These are phyloP conservation scores for Microdochium bolleyi DNA, from an alignment of 2,329 filamentous ascomycete genomes.

Conservation along the genomic window DNA sequence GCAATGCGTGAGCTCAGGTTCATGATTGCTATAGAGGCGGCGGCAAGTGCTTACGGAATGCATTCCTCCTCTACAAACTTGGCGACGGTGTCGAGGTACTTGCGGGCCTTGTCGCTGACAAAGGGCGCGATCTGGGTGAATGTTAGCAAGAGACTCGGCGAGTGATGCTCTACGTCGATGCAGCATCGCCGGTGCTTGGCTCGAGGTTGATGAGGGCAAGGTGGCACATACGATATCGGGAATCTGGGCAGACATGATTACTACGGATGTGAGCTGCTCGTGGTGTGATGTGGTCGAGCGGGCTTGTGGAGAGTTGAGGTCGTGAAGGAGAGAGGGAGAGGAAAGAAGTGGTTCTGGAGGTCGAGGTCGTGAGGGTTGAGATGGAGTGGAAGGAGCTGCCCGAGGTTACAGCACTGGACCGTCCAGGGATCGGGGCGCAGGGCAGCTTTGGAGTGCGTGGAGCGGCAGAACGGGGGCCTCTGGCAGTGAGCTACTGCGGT, in stretches of 20 bases:
- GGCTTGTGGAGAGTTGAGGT: background rate
- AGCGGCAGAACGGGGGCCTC: background rate
- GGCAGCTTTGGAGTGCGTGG: background rate
- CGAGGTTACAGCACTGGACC: no score
- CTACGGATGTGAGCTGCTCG: background rate
- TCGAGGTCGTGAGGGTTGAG: no score
- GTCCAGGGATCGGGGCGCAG: background rate
- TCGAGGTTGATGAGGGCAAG: background rate
- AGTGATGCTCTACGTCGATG: no score
- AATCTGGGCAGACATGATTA: slow-evolving; percentile 34
- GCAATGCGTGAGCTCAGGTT: background rate
- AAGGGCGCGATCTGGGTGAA: slow-evolving; percentile 35
- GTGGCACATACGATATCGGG: slow-evolving; percentile 31
- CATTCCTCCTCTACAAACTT: slow-evolving; percentile 97
- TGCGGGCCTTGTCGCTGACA: slow-evolving; percentile 78
- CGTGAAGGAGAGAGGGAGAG: background rate
- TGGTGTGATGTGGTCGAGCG: no score
- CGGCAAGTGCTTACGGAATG: slow-evolving; percentile 51
- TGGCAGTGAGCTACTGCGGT: background rate
- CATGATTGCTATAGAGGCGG: background rate
- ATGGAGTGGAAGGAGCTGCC: background rate
- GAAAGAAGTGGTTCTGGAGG: background rate
- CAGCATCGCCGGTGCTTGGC: no score
- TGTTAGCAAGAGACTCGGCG: background rate
- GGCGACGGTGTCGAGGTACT: slow-evolving; percentile 80